Conservation (phyloP, 331 rosid genomes). For the Stylosanthes scabra region DNA sequence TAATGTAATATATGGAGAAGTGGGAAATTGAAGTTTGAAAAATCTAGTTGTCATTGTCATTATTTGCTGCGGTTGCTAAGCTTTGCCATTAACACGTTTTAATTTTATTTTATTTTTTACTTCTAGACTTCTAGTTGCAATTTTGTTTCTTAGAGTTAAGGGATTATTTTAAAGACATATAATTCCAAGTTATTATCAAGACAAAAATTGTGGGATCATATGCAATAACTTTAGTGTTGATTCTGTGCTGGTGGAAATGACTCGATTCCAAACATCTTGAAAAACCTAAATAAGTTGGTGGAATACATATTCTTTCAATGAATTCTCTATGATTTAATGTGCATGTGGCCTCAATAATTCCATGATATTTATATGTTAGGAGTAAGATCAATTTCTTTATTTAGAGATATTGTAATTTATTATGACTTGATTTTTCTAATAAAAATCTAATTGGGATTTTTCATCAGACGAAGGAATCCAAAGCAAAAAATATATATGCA, state of each 20-base stretch:
- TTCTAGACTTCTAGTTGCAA: not conserved
- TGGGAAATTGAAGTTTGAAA: not conserved
- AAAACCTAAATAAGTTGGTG: slow-evolving; percentile 12
- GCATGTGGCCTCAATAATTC: slow-evolving; percentile 1
- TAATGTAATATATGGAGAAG: too few species aligned
- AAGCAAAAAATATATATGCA: not conserved
- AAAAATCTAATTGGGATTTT: not conserved
- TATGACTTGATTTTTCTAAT: not conserved
- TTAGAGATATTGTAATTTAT: not conserved
- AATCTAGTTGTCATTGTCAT: not conserved
- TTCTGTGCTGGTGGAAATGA: not conserved
- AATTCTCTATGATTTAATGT: not conserved
- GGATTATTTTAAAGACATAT: not conserved
- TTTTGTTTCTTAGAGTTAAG: not conserved
- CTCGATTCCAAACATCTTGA: slow-evolving; percentile 7
- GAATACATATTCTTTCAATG: slow-evolving; percentile 10
- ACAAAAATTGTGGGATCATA: slow-evolving; percentile 13
- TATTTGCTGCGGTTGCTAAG: not conserved
- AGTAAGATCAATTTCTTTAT: not conserved
- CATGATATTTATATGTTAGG: not conserved
- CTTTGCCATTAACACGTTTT: not conserved
- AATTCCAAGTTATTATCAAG: not conserved
- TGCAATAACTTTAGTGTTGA: slow-evolving; percentile 36
- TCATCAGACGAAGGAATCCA: not conserved
- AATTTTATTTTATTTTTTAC: not conserved